phyloP scores from a whole-genome alignment of 495 filamentous ascomycete species.

The Durotheca rogersii region DNA sequence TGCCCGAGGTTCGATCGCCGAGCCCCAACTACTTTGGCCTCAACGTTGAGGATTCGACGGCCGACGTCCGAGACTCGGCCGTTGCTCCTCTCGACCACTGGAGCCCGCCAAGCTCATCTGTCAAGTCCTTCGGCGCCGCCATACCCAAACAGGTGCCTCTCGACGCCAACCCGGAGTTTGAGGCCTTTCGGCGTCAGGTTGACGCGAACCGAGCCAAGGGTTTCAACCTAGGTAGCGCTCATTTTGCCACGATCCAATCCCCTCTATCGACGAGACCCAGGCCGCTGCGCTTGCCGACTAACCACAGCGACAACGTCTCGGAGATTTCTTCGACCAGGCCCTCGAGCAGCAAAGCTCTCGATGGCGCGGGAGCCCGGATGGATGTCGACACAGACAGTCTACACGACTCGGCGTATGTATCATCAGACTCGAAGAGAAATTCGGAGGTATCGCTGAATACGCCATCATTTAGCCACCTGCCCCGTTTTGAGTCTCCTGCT shows the following conservation, averaged over 20 bases:
- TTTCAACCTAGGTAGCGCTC: conserved; percentile 53
- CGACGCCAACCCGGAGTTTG: conserved; percentile 74
- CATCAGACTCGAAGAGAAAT: conserved; percentile 49
- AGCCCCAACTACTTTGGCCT: conserved; percentile 86
- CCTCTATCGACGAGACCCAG: conserved; percentile 38
- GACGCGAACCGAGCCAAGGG: conserved; percentile 56
- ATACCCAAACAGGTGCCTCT: conserved; percentile 69
- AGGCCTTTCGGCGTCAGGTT: conserved; percentile 69
- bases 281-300: conserved; percentile 43
- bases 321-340: conserved; percentile 31
- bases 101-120: conserved; percentile 66
- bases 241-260: conserved; percentile 43
- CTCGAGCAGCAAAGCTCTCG: conserved; percentile 10
- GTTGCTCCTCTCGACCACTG: conserved; percentile 65
- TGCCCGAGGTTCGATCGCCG: conserved; percentile 46
- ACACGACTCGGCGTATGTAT: conserved; percentile 50
- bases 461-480: conserved; percentile 36
- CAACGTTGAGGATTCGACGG: conserved; percentile 55
- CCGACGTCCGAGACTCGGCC: conserved; percentile 61
- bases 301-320: conserved; percentile 38
- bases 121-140: conserved; percentile 65
- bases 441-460: conserved; percentile 45
- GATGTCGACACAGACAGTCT: conserved; percentile 39
- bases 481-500: conserved; percentile 42
- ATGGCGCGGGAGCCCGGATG: conserved; percentile 20